Base-by-base conservation (phyloP, 306 rosid species). In the Dicorynia guianensis region DNA sequence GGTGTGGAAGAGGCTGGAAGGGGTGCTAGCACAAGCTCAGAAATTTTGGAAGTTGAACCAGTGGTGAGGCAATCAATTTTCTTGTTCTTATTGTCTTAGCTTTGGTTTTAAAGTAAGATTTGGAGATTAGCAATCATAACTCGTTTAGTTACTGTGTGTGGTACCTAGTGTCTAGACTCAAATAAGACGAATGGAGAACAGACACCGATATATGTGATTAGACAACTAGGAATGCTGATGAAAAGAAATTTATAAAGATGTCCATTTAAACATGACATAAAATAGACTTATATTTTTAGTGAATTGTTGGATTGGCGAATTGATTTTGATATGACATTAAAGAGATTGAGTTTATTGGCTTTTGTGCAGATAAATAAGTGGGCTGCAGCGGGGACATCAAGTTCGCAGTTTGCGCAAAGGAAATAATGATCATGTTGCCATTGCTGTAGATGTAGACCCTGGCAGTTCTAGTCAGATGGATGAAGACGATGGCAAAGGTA, bases 381-480 rank as follows among this genome's bases (percentile, higher is more conserved):
- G 99, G 83, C 80, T 5, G 73, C 79, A 35, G 69, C 89, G 47
- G 93, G 93, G 35, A 68, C 92, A 47, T 67, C 99, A 89, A 89
- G 99, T 95, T 48, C 99, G 97, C 65, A 92, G 99, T 89, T 83
- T 92, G 75, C 99, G 98, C 73, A 95, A 95, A 81, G 96, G 89
- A 77, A 95, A 86, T 75, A 90, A 38, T 43, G 97, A 95, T 55
- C 96, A 95, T 85, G 85, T 95, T 77, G 92, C 99, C 75, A 86
- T 95, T 82, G 97, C 99, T 44, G 86, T 95, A 74, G 99, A 92
- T 85, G 76, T 47, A 89, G 93, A 90, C 81, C 90, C 90, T 82
- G 90, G 69, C 60, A 89, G 84, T 80, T 80, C 83, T 57, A 77
- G 75, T 81, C 86, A 88, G 83, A 77, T 92, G 67, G 97, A 95